phyloP scores from a whole-genome alignment of 495 filamentous ascomycete genomes.

The Penicillium macrosclerotiorum region DNA sequence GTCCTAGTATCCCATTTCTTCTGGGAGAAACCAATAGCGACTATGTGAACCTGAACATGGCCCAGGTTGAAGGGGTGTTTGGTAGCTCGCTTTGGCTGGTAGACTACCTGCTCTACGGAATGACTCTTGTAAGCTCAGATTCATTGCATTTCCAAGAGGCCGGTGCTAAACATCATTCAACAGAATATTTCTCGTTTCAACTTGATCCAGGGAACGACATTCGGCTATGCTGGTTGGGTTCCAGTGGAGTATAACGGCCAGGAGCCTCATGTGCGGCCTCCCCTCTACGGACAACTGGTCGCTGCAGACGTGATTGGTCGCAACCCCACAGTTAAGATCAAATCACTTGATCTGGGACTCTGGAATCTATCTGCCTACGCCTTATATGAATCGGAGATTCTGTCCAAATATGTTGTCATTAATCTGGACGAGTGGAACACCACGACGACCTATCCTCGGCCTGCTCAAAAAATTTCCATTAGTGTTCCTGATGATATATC shows the following conservation, averaged over 20 bases:
- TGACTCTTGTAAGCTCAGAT: conserved; percentile 13
- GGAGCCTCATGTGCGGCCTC: conserved; percentile 8
- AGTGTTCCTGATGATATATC: conserved; percentile 1
- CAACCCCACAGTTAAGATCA: conserved; percentile 7
- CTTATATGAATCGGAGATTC: conserved; percentile 8
- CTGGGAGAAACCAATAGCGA: conserved; percentile 20
- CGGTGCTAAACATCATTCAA: not conserved
- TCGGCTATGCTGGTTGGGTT: conserved; percentile 16
- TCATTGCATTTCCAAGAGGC: no score
- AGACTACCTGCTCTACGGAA: conserved; percentile 15
- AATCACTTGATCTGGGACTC: conserved; percentile 6
- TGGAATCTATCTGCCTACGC: conserved; percentile 14
- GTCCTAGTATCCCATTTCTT: conserved; percentile 11
- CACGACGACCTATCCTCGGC: conserved; percentile 12
- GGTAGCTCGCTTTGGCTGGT: conserved; percentile 17
- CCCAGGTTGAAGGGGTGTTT: conserved; percentile 17
- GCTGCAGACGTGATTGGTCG: conserved; percentile 15
- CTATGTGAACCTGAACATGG: conserved; percentile 16
- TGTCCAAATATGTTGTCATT: conserved; percentile 16
- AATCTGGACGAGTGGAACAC: conserved; percentile 20
- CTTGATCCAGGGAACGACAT: conserved; percentile 19
- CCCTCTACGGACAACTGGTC: conserved; percentile 15
- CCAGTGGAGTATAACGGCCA: conserved; percentile 9
- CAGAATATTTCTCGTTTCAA: conserved; percentile 18
- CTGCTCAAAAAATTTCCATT: conserved; percentile 4